Conservation (phyloP, 1,284 basidiomycete species). For the Trichosporon inkin region DNA sequence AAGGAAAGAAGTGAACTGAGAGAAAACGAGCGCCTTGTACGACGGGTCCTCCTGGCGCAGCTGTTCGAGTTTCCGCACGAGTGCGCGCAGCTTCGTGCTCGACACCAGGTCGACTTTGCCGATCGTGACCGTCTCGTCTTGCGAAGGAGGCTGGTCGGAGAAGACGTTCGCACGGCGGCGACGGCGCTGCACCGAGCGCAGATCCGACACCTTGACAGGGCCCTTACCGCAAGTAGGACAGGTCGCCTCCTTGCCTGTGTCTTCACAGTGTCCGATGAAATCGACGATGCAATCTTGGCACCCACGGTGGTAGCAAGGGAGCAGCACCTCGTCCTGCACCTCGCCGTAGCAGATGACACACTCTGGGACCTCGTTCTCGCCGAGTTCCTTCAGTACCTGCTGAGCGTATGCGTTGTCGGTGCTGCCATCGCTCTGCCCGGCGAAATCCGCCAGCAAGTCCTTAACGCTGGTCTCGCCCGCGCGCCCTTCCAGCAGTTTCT, state of each 20-base stretch:
- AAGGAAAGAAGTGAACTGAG: constrained; percentile 68
- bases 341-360: constrained; percentile 68
- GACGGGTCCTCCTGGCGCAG: constrained; percentile 58
- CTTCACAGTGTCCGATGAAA: constrained; percentile 48
- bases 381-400: constrained; percentile 61
- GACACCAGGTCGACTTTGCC: constrained; percentile 77
- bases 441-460: constrained; percentile 61
- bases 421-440: constrained; percentile 46
- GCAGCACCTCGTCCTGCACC: constrained; percentile 58
- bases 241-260: constrained; percentile 41
- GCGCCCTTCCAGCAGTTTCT: constrained; percentile 47
- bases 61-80: constrained; percentile 41
- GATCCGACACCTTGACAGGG: constrained; percentile 33
- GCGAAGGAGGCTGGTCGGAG: constrained; percentile 16
- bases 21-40: constrained; percentile 83
- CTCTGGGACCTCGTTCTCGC: constrained; percentile 54
- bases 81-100: constrained; percentile 62
- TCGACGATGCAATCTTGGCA: constrained; percentile 51
- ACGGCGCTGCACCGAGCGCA: constrained; percentile 41
- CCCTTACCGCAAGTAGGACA: constrained; percentile 48
- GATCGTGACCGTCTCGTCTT: constrained; percentile 52
- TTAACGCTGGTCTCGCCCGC: constrained; percentile 58
- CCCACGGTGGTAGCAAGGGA: constrained; percentile 78
- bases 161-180: constrained; percentile 46
- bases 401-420: constrained; percentile 57